These are phyloP conservation scores for Amanita molliuscula DNA, from an alignment of 768 basidiomycete genomes.

Conservation along the genomic window DNA sequence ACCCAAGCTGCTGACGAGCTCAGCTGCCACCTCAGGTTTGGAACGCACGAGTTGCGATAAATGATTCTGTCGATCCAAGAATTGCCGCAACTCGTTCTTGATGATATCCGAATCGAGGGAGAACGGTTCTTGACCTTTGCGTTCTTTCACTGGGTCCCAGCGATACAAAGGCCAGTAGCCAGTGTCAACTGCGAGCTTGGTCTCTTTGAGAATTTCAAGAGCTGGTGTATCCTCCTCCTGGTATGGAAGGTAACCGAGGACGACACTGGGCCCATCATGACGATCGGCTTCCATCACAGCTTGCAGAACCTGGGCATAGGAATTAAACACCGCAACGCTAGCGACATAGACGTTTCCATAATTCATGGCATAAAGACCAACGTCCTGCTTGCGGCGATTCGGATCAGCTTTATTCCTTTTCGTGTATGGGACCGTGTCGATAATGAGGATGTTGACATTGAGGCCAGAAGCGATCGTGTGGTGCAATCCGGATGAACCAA, in stretches of 20 bases:
- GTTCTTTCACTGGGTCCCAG: constrained; percentile 88
- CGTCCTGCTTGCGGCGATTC: constrained; percentile 84
- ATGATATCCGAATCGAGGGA: constrained; percentile 86
- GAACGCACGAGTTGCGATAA: constrained; percentile 85
- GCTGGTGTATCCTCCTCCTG: constrained; percentile 65
- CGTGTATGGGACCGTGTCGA: constrained; percentile 89
- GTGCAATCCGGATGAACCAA: constrained; percentile 91
- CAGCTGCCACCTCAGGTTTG: constrained; percentile 69
- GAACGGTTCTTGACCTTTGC: constrained; percentile 72
- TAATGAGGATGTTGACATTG: constrained; percentile 90
- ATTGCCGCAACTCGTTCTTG: constrained; percentile 87
- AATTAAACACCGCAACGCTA: constrained; percentile 90
- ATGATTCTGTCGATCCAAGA: constrained; percentile 95
- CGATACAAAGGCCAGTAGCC: constrained; percentile 99
- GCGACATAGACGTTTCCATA: constrained; percentile 96
- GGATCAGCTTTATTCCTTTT: constrained; percentile 59
- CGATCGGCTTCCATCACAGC: constrained; percentile 84
- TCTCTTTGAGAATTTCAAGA: constrained; percentile 91
- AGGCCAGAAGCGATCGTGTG: constrained; percentile 87
- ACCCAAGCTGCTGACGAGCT: constrained; percentile 78
- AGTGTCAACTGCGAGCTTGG: constrained; percentile 90
- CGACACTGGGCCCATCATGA: constrained; percentile 82
- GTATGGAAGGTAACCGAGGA: constrained; percentile 93
- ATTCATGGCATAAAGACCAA: constrained; percentile 97
- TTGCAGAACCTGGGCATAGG: constrained; percentile 90